These are phyloP conservation scores for Acaromyces ingoldii DNA, from an alignment of 1,284 basidiomycete genomes.

Conservation along the genomic window DNA sequence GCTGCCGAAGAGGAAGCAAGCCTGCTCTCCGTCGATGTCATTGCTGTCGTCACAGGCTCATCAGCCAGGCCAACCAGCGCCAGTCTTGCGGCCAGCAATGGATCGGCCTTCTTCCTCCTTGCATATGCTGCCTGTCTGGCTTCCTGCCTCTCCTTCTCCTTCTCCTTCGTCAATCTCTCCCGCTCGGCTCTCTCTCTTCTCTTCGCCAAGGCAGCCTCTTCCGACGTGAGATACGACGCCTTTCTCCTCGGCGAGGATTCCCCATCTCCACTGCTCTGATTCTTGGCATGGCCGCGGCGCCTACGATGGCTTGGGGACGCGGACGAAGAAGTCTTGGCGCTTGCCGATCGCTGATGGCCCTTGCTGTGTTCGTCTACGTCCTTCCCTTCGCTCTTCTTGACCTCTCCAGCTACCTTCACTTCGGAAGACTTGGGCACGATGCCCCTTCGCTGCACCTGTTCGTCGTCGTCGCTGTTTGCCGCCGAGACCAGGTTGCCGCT, in stretches of 20 bases:
- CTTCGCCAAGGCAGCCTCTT: conserved; percentile 29
- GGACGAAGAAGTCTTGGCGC: conserved; percentile 2
- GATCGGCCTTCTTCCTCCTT: conserved; percentile 30
- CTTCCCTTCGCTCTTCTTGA: no score
- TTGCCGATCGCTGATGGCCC: conserved; percentile 3
- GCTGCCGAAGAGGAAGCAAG: no score
- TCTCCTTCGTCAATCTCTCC: conserved; percentile 16
- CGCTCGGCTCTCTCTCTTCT: conserved; percentile 19
- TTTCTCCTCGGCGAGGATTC: background rate
- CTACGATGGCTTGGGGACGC: background rate
- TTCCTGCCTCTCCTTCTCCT: conserved; percentile 19
- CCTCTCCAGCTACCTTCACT: no score
- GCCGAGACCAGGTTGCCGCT: conserved; percentile 6
- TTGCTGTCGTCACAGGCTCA: no score
- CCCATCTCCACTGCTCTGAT: conserved; percentile 2
- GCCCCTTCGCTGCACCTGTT: background rate
- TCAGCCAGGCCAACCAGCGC: conserved; percentile 21
- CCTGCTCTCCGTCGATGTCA: no score
- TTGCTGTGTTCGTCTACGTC: no score
- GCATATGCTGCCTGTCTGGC: conserved; percentile 26
- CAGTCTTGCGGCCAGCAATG: conserved; percentile 26
- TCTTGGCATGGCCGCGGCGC: background rate
- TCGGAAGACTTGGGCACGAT: no score
- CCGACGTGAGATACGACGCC: conserved; percentile 21
- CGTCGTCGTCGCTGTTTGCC: conserved; percentile 3